phyloP scores from a whole-genome alignment of 2,329 filamentous ascomycete genomes.

The Clonostachys rhizophaga region DNA sequence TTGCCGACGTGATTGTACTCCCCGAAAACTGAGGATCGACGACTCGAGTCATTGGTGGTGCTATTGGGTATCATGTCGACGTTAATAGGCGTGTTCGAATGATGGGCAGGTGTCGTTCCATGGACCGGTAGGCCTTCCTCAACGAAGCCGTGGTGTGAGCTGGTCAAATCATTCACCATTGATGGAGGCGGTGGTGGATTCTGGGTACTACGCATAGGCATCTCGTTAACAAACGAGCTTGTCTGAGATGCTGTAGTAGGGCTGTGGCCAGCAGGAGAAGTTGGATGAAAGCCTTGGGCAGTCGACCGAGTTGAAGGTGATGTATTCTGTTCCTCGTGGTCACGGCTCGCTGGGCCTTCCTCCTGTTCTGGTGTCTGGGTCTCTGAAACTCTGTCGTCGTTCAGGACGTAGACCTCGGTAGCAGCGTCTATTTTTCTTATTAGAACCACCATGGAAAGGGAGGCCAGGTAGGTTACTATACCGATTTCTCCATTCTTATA shows the following conservation, averaged over 20 bases:
- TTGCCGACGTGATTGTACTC: slow-evolving; percentile 37
- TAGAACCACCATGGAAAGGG: neutral
- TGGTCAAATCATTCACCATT: slow-evolving; percentile 15
- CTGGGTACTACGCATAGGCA: slow-evolving; percentile 35
- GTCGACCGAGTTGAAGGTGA: slow-evolving; percentile 24
- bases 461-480: slow-evolving; percentile 19
- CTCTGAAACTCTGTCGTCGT: slow-evolving; percentile 44
- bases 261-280: slow-evolving; percentile 27
- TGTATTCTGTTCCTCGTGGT: slow-evolving; percentile 33
- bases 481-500: slow-evolving; percentile 53
- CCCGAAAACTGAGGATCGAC: slow-evolving; percentile 38
- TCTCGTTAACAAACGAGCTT: slow-evolving; percentile 31
- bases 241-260: slow-evolving; percentile 22
- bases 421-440: slow-evolving; percentile 33
- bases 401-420: slow-evolving; percentile 43
- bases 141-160: slow-evolving; percentile 34
- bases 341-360: slow-evolving; percentile 26
- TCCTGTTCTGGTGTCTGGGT: slow-evolving; percentile 27
- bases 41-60: slow-evolving; percentile 35
- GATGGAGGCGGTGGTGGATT: slow-evolving; percentile 9
- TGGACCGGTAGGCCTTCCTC: slow-evolving; percentile 28
- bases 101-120: slow-evolving; percentile 24
- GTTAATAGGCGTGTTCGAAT: slow-evolving; percentile 24
- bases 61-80: slow-evolving; percentile 36
- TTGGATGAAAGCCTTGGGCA: slow-evolving; percentile 25